A percentile compares a stretch with the other conserved stretches of the same genome.
These are phyloP conservation scores for Hibiscus syriacus DNA, from an alignment of 345 rosid genomes.

Conservation along the genomic window DNA sequence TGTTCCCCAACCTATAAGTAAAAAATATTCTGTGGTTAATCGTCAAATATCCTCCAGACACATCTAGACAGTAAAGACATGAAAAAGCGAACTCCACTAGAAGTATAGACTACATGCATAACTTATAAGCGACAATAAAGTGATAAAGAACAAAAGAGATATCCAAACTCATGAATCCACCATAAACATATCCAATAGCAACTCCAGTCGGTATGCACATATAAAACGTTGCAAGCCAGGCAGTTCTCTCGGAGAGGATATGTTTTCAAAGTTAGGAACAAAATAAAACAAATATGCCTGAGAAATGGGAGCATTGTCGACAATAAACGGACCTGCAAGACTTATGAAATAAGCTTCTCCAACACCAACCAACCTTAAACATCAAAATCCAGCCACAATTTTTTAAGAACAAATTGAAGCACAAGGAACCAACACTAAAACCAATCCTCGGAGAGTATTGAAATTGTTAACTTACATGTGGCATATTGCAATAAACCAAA, in stretches of 20 bases:
- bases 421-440: not conserved
- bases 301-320: slow-evolving; percentile 76
- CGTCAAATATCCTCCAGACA: not conserved
- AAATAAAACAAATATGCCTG: slow-evolving; percentile 35
- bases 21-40: slow-evolving; percentile 1
- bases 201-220: slow-evolving; percentile 94
- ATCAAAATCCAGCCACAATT: not conserved
- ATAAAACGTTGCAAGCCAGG: slow-evolving; percentile 89
- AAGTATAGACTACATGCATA: not conserved
- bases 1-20: slow-evolving; percentile 56
- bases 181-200: slow-evolving; percentile 89
- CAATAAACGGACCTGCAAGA: slow-evolving; percentile 96
- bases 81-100: not conserved
- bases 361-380: slow-evolving; percentile 83
- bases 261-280: not conserved
- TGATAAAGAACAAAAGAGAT: not conserved
- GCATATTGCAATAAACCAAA: slow-evolving; percentile 75
- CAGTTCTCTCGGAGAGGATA: slow-evolving; percentile 70
- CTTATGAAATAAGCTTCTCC: slow-evolving; percentile 98
- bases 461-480: slow-evolving; percentile 55
- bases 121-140: not conserved
- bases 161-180: slow-evolving; percentile 68
- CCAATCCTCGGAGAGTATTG: not conserved
- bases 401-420: not conserved
- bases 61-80: not conserved